Conservation (phyloP, 805 yeast genomes). For the Candida wancherniae region DNA sequence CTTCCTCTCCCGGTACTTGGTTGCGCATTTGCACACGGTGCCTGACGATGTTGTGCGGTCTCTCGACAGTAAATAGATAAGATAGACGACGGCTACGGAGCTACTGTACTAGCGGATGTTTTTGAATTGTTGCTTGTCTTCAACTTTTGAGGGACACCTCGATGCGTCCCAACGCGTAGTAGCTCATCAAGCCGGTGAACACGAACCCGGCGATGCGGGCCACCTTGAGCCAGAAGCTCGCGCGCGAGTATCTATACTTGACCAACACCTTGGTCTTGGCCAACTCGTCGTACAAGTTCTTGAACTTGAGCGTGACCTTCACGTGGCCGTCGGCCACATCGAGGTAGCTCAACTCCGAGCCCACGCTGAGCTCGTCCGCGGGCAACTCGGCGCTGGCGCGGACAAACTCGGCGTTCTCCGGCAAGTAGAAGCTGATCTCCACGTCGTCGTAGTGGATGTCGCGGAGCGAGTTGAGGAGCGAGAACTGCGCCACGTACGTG, state of each 20-base stretch:
- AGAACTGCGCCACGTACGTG: constrained; percentile 57
- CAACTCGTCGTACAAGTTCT: constrained; percentile 67
- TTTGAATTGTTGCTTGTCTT: no score
- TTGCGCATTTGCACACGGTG: constrained; percentile 44
- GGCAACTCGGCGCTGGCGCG: constrained; percentile 55
- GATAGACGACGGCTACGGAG: no score
- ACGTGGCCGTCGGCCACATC: constrained; percentile 78
- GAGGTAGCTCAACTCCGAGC: constrained; percentile 53
- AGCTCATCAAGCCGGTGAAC: constrained; percentile 53
- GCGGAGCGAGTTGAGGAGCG: constrained; percentile 65
- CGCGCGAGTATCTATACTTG: constrained; percentile 54
- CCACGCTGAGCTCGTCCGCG: constrained; percentile 26
- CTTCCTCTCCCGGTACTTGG: constrained; percentile 54
- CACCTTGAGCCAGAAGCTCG: constrained; percentile 60
- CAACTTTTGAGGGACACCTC: constrained; percentile 25
- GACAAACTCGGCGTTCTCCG: constrained; percentile 72
- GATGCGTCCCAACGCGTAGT: constrained; percentile 40
- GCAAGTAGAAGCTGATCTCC: constrained; percentile 62
- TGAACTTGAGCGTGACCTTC: constrained; percentile 55
- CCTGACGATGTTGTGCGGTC: constrained; percentile 22
- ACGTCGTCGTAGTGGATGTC: constrained; percentile 67
- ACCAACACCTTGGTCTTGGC: constrained; percentile 52
- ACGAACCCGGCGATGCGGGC: constrained; percentile 57
- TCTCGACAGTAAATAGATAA: no score
- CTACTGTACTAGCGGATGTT: no score